Base-by-base conservation (phyloP, 768 basidiomycete genomes). In the Suillus hirtellus region DNA sequence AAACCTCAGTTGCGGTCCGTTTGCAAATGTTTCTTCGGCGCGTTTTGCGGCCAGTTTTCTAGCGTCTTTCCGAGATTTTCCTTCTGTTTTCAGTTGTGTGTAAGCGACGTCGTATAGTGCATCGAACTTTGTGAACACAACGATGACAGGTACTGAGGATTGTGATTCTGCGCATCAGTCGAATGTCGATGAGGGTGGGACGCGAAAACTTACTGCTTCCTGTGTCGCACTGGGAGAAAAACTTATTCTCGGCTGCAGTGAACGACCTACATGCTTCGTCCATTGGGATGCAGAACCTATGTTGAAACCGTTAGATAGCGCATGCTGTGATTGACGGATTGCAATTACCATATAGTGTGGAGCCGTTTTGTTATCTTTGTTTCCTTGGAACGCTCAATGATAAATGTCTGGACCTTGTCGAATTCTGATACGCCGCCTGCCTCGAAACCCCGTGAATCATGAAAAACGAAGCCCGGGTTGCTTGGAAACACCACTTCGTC, bases 231-330 rank as follows among this genome's bases (percentile, higher is more conserved):
- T 19, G 31, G 19, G 50, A 34, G 31, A 52, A 52, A 19, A 76
- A 76, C 14, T 67, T 66, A 40, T 65, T 55, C 49, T 80, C 79
- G 2, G 66, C 66, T 47, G 66, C 65, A 7, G 72, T 56, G 17
- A 77, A 61, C 15, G 73, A 67, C 21, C 79, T 63, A 21, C 60
- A 58, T 50, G 53, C 24, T 1, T 68, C 66, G 62, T 75, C 65
- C 56, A 73, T 71, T 2, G 68, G 67, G 59, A 81, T 71, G 60
- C 80, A 81, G 59, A 75, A 81, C 80, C 80, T 81, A 61, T 27
- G 17, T n/a, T 31, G 43, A 35, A 54, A 54, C n/a, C 21, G 14
- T 37, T 37, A 53, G 40, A 37, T 59, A 60, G 47, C 21, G 19
- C 52, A 37, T 21, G 12, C 34, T 44, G 0, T 7, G 12, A 61